phyloP scores from a whole-genome alignment of 108 stramenopile genomes.

The Skeletonema tropicum region DNA sequence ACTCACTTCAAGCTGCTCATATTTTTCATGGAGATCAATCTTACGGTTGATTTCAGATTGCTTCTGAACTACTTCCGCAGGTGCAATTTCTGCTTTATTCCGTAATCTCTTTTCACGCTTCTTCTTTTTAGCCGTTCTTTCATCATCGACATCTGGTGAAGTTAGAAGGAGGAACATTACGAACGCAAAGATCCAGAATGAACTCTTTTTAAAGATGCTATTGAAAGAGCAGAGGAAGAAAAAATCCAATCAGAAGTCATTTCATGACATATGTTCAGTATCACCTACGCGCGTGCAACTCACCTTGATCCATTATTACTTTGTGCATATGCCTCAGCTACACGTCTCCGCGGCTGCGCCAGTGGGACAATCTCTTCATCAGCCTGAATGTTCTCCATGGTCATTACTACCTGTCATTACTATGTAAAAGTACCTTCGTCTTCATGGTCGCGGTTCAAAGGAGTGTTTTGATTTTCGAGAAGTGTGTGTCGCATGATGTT shows the following conservation, averaged over 20 bases:
- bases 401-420: background rate
- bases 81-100: constrained; percentile 23
- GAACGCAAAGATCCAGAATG: constrained; percentile 22
- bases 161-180: constrained; percentile 11
- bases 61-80: constrained; percentile 19
- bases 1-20: background rate
- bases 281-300: background rate
- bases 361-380: constrained; percentile 32
- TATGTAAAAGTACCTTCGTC: no score
- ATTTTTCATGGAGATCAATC: constrained; percentile 17
- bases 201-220: constrained; percentile 21
- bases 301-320: background rate
- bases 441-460: no score
- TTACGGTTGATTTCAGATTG: constrained; percentile 7
- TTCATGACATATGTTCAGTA: background rate
- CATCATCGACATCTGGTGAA: background rate
- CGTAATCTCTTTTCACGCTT: constrained; percentile 25
- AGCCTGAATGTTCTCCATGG: constrained; percentile 29
- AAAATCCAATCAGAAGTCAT: background rate
- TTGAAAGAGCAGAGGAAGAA: background rate
- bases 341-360: constrained; percentile 9
- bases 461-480: no score
- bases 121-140: constrained; percentile 6
- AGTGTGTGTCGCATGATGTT: no score
- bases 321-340: constrained; percentile 34